Evolutionary conservation across 108 stramenopile species (phyloP), one percentile per base, ranked within the genome.

Genomic region (Conticribra guillardii): DNA sequence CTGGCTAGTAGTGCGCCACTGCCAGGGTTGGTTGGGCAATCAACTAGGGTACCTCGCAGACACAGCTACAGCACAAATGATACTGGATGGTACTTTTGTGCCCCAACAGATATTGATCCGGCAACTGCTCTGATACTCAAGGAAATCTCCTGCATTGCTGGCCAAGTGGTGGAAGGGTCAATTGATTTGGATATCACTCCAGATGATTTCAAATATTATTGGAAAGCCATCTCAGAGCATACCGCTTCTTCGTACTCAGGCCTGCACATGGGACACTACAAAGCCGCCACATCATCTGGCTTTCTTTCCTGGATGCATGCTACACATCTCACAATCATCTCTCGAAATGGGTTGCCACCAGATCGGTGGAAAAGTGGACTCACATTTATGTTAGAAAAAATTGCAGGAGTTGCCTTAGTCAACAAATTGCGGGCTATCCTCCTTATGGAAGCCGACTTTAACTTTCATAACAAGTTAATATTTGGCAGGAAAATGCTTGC

Each of bases 381-480:
- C 11, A 41, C 11, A 11, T 5, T 41, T 5, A 41, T 41, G 37
- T 41, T 41, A 11, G 37, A 41, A 11, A 41, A 41, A 11, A 41
- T 41, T 41, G 37, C 37, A 9, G 37, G 5, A 41, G 37, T 41
- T 11, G 11, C 37, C 5, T 11, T 41, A 9, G 37, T 41, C 37
- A 9, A 5, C 37, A 41, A 41, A 41, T 11, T 41, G 8, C 37
- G 11, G 8, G 37, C 37, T 11, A 5, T 41, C 37, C 37, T 41
- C 5, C 37, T 41, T 11, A 41, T 41, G 37, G 37, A 41, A 41
- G 37, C 58, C 16, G 50, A 54, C 29, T 15, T 27, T 19, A 74
- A 74, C 18, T 28, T 45, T n/a, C 48, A 49, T 11, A 74, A 59
- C 47, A 67, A 67, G 23, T 19, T 51, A 0, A 49, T 76, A 0